Base-by-base conservation (phyloP, 2,329 filamentous ascomycete genomes). In the Aspergillus flavus region DNA sequence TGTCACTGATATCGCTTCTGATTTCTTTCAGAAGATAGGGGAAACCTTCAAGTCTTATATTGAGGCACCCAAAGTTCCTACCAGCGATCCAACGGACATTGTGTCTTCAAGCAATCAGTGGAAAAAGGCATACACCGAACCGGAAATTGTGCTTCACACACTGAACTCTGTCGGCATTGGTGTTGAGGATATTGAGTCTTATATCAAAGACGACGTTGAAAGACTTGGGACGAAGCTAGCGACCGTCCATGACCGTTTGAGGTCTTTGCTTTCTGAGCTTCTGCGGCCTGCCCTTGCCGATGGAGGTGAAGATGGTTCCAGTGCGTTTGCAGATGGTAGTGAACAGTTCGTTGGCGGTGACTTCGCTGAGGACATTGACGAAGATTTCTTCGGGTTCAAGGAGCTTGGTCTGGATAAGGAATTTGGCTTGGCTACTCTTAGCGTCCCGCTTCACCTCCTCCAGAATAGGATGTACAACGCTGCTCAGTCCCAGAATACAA, bases 371-470 rank as follows among this genome's bases (percentile, higher is more conserved):
- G 95, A 99, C 71, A 91, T 99, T 14, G 94, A 94, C 65, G 95
- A 99, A 82, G 95, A 99, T 80, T 99, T 97, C 86, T 99, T 99
- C 73, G 95, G 95, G 32, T 98, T 99, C 86, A 94, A 93, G 75
- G 94, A 96, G 64, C 87, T 99, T 53, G 95, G 95, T 50, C 85
- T 99, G 62, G 93, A 97, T 72, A 90, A 89, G 70, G 95, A 99
- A 75, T 91, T 98, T 75, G 94, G 94, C 21, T 85, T 95, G 65
- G 90, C 94, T 36, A 91, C 91, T 69, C 87, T 98, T 65, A 94
- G 92, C 59, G 95, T 99, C 41, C 95, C 96, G 28, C 85, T 99
- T 63, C 95, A 99, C 80, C 87, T 99, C 23, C 86, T 99, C 32
- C 95, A 98, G 75, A 93, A 92, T 69, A 89, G 94, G 71, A 92